Base-by-base conservation (phyloP, 345 rosid species). In the Schrenkiella parvula region DNA sequence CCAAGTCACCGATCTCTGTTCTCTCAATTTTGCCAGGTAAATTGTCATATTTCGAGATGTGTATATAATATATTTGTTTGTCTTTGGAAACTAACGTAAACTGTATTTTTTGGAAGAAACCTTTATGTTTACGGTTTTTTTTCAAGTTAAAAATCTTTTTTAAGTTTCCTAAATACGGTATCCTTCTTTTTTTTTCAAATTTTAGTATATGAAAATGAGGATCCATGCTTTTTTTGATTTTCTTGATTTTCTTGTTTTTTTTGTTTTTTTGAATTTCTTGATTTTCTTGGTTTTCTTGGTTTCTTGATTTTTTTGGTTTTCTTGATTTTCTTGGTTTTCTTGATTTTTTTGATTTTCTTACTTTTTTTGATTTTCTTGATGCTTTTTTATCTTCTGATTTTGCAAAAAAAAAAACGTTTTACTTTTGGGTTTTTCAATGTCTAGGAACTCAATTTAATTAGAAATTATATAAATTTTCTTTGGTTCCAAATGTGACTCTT, bases 11-110 rank as follows among this genome's bases (percentile, higher is more conserved):
- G 79, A 68, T 68, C 80, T 12, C 42, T 85, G 58, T 78, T 78
- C 74, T 80, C 85, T 60, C 80, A 44, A 19, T 22, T 51, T 66
- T 89, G 89, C 81, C 81, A 76, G 80, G 95, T 89, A 62, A 62
- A 68, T 67, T 23, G 6, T 39, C 52, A 26, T 56, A 65, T 25
- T 28, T 37, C 0, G 23, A 15, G 39, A 28, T 18, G 6, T 37
- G 1, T 0, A 54, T 21, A 29, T 28, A 29, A 2, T 48, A 38
- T 13, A 13, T 38, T 31, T 14, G 0, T 21, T 15, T 29, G 17
- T 22, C 46, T 11, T 34, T 57, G 37, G 31, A 28, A 26, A n/a
- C n/a, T 52, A 14, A 43, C 58, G 18, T 25, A 23, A 23, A 18
- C 6, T 64, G 50, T 51, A 4, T 25, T 64, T 64, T 47, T 26